A percentile compares a stretch with the other conserved stretches of the same genome.
Evolutionary conservation across 1,284 basidiomycete genomes (phyloP).

Genomic region (Hortiboletus rubellus): DNA sequence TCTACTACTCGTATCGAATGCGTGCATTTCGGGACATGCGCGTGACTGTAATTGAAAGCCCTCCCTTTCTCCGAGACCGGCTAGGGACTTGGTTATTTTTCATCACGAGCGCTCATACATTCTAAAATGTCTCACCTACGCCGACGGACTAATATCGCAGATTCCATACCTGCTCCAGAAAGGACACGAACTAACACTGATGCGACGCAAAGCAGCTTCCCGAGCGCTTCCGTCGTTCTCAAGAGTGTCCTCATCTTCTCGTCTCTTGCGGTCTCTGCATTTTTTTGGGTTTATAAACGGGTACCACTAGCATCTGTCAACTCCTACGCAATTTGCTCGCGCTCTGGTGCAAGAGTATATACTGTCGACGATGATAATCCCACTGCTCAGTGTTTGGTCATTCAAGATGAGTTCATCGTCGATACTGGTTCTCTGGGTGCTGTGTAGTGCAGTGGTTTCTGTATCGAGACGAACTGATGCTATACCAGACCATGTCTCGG

Average conservation of each 20-base stretch:
- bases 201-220: not conserved
- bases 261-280: conserved; percentile 7
- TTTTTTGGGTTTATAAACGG: conserved; percentile 16
- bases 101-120: not conserved
- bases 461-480: not conserved
- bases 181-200: not conserved
- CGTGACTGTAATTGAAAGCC: too few relatives aligned
- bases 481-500: conserved; percentile 44
- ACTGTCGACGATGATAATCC: conserved; percentile 56
- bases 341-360: conserved; percentile 50
- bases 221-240: not conserved
- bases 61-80: not conserved
- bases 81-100: not conserved
- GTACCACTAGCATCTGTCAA: conserved; percentile 16
- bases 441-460: conserved; percentile 21
- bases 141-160: conserved; percentile 6
- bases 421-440: conserved; percentile 57
- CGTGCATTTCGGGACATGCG: too few relatives aligned
- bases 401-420: conserved; percentile 50
- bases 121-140: conserved; percentile 17
- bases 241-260: conserved; percentile 11
- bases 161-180: not conserved
- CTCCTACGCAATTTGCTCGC: conserved; percentile 62
- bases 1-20: too few relatives aligned
- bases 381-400: conserved; percentile 58